Percentiles rank a stretch among this genome's conserved stretches.
Conservation (phyloP, 139 green algal species). For the Monoraphidium neglectum region DNA sequence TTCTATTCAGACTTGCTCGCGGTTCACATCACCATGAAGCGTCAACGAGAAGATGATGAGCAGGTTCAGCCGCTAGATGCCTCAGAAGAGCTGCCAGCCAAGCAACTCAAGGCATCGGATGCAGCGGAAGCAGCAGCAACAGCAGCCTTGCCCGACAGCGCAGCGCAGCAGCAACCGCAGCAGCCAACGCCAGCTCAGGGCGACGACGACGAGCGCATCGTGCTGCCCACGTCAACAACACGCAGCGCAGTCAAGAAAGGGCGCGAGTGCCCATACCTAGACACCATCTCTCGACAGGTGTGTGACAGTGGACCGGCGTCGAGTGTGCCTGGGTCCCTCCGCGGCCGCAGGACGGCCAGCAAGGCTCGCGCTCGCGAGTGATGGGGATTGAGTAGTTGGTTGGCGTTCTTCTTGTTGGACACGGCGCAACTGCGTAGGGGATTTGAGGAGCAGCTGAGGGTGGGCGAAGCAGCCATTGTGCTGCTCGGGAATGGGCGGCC, state of each 20-base stretch:
- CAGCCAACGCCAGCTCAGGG: neutral
- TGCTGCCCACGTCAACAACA: constrained; percentile 43
- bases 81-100: neutral
- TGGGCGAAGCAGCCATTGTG: no score
- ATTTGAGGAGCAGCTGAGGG: no score
- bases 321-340: no score
- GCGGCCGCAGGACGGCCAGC: no score
- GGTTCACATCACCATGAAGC: no score
- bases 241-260: constrained; percentile 59
- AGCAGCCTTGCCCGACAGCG: neutral
- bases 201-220: constrained; percentile 21
- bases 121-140: neutral
- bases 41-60: neutral
- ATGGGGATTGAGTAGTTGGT: no score
- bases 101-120: constrained; percentile 1
- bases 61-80: neutral
- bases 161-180: constrained; percentile 8
- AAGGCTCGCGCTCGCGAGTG: no score
- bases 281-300: constrained; percentile 90
- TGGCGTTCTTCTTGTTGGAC: no score
- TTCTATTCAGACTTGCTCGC: no score
- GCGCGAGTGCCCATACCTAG: constrained; percentile 95
- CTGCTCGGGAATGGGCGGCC: no score
- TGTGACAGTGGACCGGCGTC: neutral
- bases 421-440: no score